Conservation (phyloP, 192 early-diverging fungal genomes). For the Pilaira anomala region DNA sequence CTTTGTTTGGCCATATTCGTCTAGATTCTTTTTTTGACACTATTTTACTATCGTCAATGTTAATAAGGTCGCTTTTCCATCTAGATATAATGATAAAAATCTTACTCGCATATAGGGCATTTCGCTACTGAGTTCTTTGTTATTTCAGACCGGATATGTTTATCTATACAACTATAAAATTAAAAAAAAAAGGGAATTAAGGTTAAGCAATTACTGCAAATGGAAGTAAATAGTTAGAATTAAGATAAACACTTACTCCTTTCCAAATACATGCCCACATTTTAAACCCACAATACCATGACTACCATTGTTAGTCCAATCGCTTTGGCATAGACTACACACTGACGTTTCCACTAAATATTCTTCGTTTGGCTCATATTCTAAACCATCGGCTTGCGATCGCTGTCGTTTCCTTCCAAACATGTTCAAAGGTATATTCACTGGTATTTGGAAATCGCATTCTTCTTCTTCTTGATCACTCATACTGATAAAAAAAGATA, state of each 20-base stretch:
- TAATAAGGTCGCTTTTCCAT: background rate
- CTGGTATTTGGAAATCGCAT: background rate
- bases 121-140: background rate
- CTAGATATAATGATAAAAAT: background rate
- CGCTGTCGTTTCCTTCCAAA: background rate
- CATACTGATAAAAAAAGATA: background rate
- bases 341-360: conserved; percentile 11
- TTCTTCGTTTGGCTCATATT: conserved; percentile 5
- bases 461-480: background rate
- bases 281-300: conserved; percentile 22
- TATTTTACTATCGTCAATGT: background rate
- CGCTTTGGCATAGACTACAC: conserved; percentile 17
- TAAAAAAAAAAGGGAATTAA: background rate
- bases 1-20: too few relatives aligned
- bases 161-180: conserved; percentile 14
- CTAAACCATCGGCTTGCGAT: background rate
- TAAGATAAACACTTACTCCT: conserved; percentile 2
- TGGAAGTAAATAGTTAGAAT: too few relatives aligned
- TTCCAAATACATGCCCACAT: conserved; percentile 26
- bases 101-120: conserved; percentile 25
- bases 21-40: background rate
- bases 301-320: conserved; percentile 16
- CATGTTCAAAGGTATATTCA: background rate
- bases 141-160: conserved; percentile 2
- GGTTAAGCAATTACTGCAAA: too few relatives aligned